A percentile compares a stretch with the other conserved stretches of the same genome.
These are phyloP conservation scores for Pythium pyrilobum DNA, from an alignment of 352 stramenopile genomes.

Conservation along the genomic window DNA sequence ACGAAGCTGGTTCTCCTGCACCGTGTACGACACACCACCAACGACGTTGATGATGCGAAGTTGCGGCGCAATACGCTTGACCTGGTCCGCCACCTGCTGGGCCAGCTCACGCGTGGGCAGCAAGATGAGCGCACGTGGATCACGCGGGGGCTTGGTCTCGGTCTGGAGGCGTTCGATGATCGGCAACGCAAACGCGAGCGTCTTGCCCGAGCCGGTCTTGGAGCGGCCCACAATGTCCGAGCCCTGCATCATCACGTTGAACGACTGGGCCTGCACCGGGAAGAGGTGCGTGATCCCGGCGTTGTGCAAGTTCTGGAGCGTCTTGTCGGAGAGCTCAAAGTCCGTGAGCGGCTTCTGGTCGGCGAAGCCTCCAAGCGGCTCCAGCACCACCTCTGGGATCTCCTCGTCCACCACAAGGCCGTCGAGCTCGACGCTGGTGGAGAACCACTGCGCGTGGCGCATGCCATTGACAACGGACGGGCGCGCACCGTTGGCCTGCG, in stretches of 20 bases:
- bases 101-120: constrained; percentile 97
- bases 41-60: constrained; percentile 90
- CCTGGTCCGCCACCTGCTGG: constrained; percentile 94
- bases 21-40: constrained; percentile 90
- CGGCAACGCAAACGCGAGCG: constrained; percentile 90
- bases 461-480: neutral
- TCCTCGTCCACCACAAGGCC: constrained; percentile 22
- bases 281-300: constrained; percentile 80
- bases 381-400: constrained; percentile 36
- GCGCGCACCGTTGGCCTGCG: neutral
- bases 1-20: constrained; percentile 89
- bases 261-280: constrained; percentile 80
- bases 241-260: constrained; percentile 72
- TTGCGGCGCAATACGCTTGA: constrained; percentile 82
- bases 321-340: constrained; percentile 56
- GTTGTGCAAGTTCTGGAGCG: constrained; percentile 49
- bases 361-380: constrained; percentile 54
- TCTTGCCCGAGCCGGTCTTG: constrained; percentile 96
- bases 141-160: constrained; percentile 26
- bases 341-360: constrained; percentile 67
- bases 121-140: constrained; percentile 92
- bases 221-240: constrained; percentile 81
- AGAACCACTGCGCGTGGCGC: constrained; percentile 4
- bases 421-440: constrained; percentile 11
- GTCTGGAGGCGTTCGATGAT: constrained; percentile 71